phyloP scores from a whole-genome alignment of 2,329 filamentous ascomycete species.

The Thielaviopsis musarum region DNA sequence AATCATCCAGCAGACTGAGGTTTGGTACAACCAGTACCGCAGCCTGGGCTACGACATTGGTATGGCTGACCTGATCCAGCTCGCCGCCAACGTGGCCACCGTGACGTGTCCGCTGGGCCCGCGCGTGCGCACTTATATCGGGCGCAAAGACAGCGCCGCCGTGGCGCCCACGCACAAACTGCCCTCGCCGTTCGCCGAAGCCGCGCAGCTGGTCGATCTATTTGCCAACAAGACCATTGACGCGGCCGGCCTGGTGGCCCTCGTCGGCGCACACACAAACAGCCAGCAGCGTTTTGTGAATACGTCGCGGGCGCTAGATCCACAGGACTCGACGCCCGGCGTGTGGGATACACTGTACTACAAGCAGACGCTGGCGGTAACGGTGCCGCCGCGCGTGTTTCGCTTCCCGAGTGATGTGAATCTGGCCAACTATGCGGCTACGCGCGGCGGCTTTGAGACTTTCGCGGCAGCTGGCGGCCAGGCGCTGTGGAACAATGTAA shows the following conservation, averaged over 20 bases:
- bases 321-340: constrained; percentile 35
- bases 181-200: constrained; percentile 25
- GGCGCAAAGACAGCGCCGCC: constrained; percentile 28
- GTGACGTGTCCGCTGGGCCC: constrained; percentile 30
- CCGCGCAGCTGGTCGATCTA: constrained; percentile 30
- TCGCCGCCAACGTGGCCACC: constrained; percentile 32
- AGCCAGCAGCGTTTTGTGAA: constrained; percentile 32
- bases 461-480: constrained; percentile 23
- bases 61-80: constrained; percentile 38
- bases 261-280: constrained; percentile 37
- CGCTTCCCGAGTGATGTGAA: constrained; percentile 26
- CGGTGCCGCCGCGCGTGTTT: constrained; percentile 22
- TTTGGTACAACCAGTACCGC: constrained; percentile 25
- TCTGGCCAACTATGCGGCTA: constrained; percentile 22
- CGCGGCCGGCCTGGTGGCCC: constrained; percentile 32
- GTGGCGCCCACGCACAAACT: constrained; percentile 25
- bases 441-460: constrained; percentile 21
- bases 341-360: constrained; percentile 38
- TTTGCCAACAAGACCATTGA: constrained; percentile 37
- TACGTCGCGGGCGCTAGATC: constrained; percentile 22
- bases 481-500: constrained; percentile 25
- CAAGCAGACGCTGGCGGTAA: constrained; percentile 21
- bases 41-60: constrained; percentile 22
- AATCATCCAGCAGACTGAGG: constrained; percentile 24
- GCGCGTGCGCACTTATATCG: constrained; percentile 32